Evolutionary conservation across 2,329 filamentous ascomycete species (phyloP).

Genomic region (Fusarium haematococcum): DNA sequence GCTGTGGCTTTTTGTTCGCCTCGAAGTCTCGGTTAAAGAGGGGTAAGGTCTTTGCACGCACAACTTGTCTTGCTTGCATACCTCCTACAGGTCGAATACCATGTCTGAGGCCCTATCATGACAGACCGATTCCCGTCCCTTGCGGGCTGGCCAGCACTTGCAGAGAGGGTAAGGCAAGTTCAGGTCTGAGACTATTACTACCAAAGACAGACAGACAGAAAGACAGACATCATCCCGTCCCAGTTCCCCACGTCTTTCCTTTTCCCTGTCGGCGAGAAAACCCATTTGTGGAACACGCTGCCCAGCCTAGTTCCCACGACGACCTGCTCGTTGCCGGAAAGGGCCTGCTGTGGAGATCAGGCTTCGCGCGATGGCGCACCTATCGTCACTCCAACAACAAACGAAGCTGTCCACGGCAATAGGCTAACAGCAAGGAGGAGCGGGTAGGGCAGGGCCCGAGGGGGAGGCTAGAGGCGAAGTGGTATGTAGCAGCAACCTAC

Average conservation of each 20-base stretch:
- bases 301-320: slow-evolving; percentile 13
- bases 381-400: slow-evolving; percentile 3
- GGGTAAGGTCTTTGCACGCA: slow-evolving; percentile 19
- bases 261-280: slow-evolving; percentile 8
- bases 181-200: slow-evolving; percentile 7
- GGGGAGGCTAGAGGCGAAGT: slow-evolving; percentile 1
- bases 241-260: slow-evolving; percentile 24
- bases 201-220: neutral
- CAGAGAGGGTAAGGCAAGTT: slow-evolving; percentile 29
- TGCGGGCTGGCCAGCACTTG: neutral
- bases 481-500: neutral
- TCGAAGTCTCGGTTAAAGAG: slow-evolving; percentile 20
- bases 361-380: neutral
- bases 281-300: slow-evolving; percentile 16
- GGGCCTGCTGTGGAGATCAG: slow-evolving; percentile 12
- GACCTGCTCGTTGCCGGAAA: slow-evolving; percentile 10
- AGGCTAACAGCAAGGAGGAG: slow-evolving; percentile 28
- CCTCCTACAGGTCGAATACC: neutral
- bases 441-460: slow-evolving; percentile 31
- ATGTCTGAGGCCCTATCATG: neutral
- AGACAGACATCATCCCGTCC: slow-evolving; percentile 5
- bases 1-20: slow-evolving; percentile 14
- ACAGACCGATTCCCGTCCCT: neutral
- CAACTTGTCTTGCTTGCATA: slow-evolving; percentile 20
- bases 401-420: neutral